Evolutionary conservation across 2,329 filamentous ascomycete genomes (phyloP).

Genomic region (Nemania diffusa): DNA sequence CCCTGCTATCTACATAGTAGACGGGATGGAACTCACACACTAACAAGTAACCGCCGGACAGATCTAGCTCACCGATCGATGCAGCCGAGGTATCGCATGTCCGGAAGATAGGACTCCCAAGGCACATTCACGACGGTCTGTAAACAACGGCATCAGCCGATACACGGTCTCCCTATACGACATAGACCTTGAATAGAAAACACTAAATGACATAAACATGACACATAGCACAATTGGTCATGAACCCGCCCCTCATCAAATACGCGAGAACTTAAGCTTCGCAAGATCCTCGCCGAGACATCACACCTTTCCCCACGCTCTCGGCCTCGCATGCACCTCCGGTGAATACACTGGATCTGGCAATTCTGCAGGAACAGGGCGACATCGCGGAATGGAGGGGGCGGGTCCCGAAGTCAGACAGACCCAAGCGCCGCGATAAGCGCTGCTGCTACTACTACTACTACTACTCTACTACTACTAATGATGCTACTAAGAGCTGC

Average conservation of each 20-base stretch:
- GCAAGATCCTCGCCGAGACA: conserved; percentile 58
- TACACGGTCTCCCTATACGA: neutral
- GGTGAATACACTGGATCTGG: conserved; percentile 41
- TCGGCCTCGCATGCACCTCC: conserved; percentile 47
- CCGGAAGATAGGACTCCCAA: neutral
- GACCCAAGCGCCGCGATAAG: conserved; percentile 55
- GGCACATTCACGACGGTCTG: too few species aligned
- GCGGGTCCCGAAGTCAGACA: conserved; percentile 23
- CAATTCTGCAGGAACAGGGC: conserved; percentile 51
- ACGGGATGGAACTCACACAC: neutral
- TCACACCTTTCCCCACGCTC: conserved; percentile 56
- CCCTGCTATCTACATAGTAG: too few species aligned
- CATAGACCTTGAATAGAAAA: neutral
- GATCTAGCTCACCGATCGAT: neutral
- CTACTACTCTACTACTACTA: too few species aligned
- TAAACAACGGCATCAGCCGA: neutral
- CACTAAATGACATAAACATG: conserved; percentile 2
- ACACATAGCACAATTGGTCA: conserved; percentile 2
- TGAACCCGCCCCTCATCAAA: conserved; percentile 3
- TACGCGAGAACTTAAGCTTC: conserved; percentile 46
- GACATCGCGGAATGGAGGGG: conserved; percentile 37
- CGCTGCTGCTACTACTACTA: conserved; percentile 47
- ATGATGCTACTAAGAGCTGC: too few species aligned
- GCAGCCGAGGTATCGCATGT: conserved; percentile 4
- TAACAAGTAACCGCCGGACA: conserved; percentile 6